A percentile compares a stretch with the other conserved stretches of the same genome.
phyloP scores from a whole-genome alignment of 2,329 filamentous ascomycete species.

The Hypoxylon sp. region DNA sequence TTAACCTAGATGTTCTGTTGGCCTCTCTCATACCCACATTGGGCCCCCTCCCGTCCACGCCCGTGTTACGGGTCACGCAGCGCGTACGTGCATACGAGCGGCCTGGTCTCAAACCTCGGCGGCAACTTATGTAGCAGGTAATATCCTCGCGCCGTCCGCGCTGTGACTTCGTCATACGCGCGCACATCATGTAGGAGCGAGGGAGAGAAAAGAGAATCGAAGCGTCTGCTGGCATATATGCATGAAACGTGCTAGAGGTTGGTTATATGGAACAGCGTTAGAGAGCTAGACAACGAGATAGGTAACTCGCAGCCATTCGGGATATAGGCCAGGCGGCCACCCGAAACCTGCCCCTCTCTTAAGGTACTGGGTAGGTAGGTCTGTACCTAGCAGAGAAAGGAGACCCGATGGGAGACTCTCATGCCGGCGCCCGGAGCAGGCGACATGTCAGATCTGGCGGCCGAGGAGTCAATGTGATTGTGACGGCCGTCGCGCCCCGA shows the following conservation, averaged over 20 bases:
- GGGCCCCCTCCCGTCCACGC: constrained; percentile 1
- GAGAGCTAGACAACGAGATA: constrained; percentile 18
- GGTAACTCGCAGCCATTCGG: constrained; percentile 20
- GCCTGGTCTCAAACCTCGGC: constrained; percentile 29
- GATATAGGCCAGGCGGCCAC: constrained; percentile 31
- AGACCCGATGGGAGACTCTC: constrained; percentile 25
- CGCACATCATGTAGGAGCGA: neutral
- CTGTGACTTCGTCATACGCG: neutral
- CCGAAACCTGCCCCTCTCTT: constrained; percentile 28
- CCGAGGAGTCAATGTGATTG: constrained; percentile 22
- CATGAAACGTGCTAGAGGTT: neutral
- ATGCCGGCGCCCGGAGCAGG: constrained; percentile 38
- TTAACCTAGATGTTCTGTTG: too few species aligned
- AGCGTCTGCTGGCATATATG: neutral
- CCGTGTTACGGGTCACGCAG: constrained; percentile 34
- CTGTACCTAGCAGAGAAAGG: constrained; percentile 14
- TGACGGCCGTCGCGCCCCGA: constrained; percentile 19
- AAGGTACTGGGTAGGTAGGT: too few species aligned
- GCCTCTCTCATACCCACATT: too few species aligned
- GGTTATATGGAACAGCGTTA: neutral
- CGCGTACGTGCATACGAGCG: constrained; percentile 27
- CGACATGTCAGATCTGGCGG: constrained; percentile 42
- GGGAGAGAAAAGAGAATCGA: neutral
- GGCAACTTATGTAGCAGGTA: too few species aligned
- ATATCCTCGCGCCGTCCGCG: constrained; percentile 4